Conservation (phyloP, 306 rosid genomes). For the Trifolium fragiferum region DNA sequence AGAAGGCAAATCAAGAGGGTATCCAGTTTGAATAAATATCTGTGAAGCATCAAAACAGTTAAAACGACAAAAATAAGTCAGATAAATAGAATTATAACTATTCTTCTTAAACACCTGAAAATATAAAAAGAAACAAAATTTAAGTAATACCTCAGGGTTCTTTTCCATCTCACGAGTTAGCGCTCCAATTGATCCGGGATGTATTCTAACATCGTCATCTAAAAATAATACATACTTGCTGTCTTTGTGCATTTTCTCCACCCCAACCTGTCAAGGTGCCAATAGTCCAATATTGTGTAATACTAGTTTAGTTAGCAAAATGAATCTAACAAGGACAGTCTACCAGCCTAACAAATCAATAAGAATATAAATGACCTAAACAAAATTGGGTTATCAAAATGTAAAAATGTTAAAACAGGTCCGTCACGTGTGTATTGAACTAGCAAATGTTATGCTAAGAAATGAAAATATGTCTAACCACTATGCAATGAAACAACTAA, state of each 20-base stretch:
- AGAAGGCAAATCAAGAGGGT: constrained; percentile 97
- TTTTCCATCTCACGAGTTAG: constrained; percentile 89
- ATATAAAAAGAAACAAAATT: constrained; percentile 8
- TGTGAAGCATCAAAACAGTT: constrained; percentile 51
- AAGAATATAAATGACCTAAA: constrained; percentile 29
- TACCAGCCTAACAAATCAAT: constrained; percentile 15
- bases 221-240: constrained; percentile 83
- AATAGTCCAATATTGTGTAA: constrained; percentile 36
- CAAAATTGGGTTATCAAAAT: constrained; percentile 23
- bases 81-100: constrained; percentile 18
- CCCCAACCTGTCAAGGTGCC: constrained; percentile 74
- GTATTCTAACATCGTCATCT: constrained; percentile 97
- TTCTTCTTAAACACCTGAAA: constrained; percentile 15
- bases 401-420: neutral
- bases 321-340: constrained; percentile 21
- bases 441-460: constrained; percentile 21
- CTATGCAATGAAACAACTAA: constrained; percentile 32
- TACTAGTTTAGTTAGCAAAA: constrained; percentile 31
- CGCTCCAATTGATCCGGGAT: constrained; percentile 97
- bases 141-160: constrained; percentile 70
- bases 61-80: constrained; percentile 35
- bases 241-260: constrained; percentile 87
- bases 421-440: constrained; percentile 30
- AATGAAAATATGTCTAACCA: constrained; percentile 19
- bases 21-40: constrained; percentile 99